Conservation (phyloP, 352 stramenopile genomes). For the Pythium oligandrum region DNA sequence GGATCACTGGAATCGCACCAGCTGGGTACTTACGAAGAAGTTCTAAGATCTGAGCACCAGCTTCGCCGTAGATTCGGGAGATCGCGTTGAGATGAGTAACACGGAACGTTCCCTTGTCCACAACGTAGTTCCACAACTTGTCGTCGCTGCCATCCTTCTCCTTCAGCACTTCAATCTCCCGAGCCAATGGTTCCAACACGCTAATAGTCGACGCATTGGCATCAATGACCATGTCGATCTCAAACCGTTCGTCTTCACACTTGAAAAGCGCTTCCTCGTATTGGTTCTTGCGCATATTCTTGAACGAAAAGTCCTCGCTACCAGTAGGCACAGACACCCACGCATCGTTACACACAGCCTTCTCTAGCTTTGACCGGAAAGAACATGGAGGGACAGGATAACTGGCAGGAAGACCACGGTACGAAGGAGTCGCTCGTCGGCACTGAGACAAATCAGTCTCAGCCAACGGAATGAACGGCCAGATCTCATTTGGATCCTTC, state of each 20-base stretch:
- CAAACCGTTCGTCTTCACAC: conserved; percentile 97
- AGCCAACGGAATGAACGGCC: conserved; percentile 87
- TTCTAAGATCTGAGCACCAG: conserved; percentile 88
- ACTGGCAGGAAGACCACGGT: conserved; percentile 95
- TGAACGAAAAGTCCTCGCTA: conserved; percentile 98
- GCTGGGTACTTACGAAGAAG: conserved; percentile 96
- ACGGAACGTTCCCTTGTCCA: conserved; percentile 94
- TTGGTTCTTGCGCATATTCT: conserved; percentile 98
- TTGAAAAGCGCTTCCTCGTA: conserved; percentile 99
- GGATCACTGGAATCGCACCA: conserved; percentile 96
- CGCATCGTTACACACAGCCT: conserved; percentile 92
- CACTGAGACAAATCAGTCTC: conserved; percentile 91
- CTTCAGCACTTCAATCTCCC: conserved; percentile 91
- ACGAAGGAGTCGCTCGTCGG: conserved; percentile 93
- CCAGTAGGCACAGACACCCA: conserved; percentile 98
- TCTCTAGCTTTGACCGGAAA: conserved; percentile 90
- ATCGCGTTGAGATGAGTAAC: conserved; percentile 98
- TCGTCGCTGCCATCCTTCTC: conserved; percentile 57
- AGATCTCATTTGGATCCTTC: conserved; percentile 86
- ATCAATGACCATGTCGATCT: conserved; percentile 95
- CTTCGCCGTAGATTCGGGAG: conserved; percentile 96
- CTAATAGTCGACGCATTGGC: conserved; percentile 94
- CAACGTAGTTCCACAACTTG: conserved; percentile 84
- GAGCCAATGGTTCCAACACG: conserved; percentile 92
- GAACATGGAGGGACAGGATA: conserved; percentile 97